phyloP scores from a whole-genome alignment of 371 early-diverging fungal genomes.

The Mucor plumbeus region DNA sequence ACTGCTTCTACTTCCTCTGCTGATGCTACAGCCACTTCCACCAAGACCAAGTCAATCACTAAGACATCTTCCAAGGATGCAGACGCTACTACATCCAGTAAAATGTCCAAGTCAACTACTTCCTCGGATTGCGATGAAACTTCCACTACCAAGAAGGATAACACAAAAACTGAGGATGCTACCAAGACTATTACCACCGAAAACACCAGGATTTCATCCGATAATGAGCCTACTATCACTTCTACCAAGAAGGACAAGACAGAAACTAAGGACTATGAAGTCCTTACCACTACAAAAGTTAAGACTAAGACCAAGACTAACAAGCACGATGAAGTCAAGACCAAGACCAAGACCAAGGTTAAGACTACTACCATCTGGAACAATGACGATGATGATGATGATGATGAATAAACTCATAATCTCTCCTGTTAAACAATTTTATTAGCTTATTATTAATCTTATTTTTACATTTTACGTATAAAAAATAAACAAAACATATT shows the following conservation, averaged over 20 bases:
- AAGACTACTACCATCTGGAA: constrained; percentile 3
- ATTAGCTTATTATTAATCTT: background rate
- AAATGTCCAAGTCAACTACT: background rate
- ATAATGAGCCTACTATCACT: background rate
- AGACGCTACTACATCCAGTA: background rate
- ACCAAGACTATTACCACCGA: background rate
- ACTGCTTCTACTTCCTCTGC: background rate
- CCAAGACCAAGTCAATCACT: background rate
- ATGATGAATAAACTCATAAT: background rate
- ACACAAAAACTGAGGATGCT: background rate
- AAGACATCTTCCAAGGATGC: background rate
- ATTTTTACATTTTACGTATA: background rate
- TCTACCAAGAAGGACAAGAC: background rate
- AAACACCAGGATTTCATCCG: background rate
- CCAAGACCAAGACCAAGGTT: constrained; percentile 4
- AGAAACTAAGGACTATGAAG: background rate
- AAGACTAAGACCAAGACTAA: background rate
- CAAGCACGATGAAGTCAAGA: constrained; percentile 1
- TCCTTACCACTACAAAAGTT: background rate
- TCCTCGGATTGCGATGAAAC: background rate
- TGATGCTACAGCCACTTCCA: background rate
- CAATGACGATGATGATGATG: background rate
- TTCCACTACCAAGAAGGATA: background rate
- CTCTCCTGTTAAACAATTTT: background rate
- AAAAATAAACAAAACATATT: background rate